A percentile compares a stretch with the other conserved stretches of the same genome.
Conservation (phyloP, 78 protist species). For the Dictyostelium purpureum region DNA sequence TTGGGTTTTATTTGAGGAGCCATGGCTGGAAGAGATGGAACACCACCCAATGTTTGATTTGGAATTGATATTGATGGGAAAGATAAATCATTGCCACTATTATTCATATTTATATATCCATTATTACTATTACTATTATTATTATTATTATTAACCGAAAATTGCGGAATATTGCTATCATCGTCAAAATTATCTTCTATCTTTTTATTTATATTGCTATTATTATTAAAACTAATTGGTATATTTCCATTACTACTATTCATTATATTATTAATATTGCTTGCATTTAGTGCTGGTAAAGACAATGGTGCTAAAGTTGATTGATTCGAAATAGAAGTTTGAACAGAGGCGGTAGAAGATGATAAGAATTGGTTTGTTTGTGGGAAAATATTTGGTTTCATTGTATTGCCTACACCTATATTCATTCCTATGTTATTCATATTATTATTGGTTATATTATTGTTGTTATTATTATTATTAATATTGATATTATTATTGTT, state of each 20-base stretch:
- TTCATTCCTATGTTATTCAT: background rate
- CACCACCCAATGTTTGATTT: background rate
- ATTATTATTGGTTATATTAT: background rate
- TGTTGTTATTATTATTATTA: slow-evolving; percentile 10
- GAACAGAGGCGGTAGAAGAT: slow-evolving; percentile 11
- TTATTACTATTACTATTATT: background rate
- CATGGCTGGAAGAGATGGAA: background rate
- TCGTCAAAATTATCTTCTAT: too few species aligned
- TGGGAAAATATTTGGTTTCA: background rate
- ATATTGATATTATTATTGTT: background rate
- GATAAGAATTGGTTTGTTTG: background rate
- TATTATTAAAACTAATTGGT: background rate
- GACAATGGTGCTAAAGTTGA: background rate
- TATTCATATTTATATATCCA: background rate
- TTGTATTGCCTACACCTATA: background rate
- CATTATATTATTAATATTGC: background rate
- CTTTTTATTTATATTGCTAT: background rate
- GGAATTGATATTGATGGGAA: background rate
- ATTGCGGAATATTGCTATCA: too few species aligned
- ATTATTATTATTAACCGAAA: too few species aligned
- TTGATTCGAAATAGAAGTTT: background rate
- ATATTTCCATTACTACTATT: background rate
- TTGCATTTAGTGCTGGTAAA: background rate
- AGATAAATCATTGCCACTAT: background rate
- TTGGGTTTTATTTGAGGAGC: too few species aligned